Evolutionary conservation across 1,139 yeast genomes (phyloP), one percentile per base, ranked within the genome.

Genomic region (Taphrina sp.): DNA sequence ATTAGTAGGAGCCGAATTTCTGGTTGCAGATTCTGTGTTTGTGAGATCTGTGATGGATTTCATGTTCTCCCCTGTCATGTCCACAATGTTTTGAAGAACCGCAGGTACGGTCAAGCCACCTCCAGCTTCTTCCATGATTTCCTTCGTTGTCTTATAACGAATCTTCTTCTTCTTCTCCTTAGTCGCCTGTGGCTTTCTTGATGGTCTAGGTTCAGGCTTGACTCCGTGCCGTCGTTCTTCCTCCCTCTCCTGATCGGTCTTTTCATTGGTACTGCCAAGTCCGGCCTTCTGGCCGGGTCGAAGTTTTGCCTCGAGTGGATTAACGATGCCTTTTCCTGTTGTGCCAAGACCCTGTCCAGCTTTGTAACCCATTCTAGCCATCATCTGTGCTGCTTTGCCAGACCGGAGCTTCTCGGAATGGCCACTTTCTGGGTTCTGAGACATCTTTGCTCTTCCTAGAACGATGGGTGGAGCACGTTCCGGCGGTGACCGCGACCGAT

Each of bases 311-410:
- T 84, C 83, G 8, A 92, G 82, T 0, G 97, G 97, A 17, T 77
- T 78, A 0, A 78, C 76, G 1, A 88, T 87, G 37, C 98, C 98
- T 52, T 76, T 76, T 0, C 82, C 81, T 20, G 75, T 70, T 3
- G 72, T 70, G 0, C 98, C 98, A 20, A 92, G 75, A 0, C 97
- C 97, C 61, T 78, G 74, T 0, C 98, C 98, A 41, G 78, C 78
- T 14, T 76, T 75, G 67, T 88, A 90, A 0, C 98, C 98, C 97
- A 92, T 90, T 63, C 81, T 78, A 65, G 81, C 75, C 74, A 92
- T 69, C 52, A 92, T 72, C 54, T 77, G 72, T 1, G 96, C 96
- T 33, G 97, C 98, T 43, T 88, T 79, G 7, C 98, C 97, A 65
- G 89, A 90, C 42, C 66, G 67, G 20, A 61, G 52, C 14, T 53